Evolutionary conservation across 2,329 filamentous ascomycete genomes (phyloP), one percentile per base, ranked within the genome.

Genomic region (Ophiostoma novo-ulmi): DNA sequence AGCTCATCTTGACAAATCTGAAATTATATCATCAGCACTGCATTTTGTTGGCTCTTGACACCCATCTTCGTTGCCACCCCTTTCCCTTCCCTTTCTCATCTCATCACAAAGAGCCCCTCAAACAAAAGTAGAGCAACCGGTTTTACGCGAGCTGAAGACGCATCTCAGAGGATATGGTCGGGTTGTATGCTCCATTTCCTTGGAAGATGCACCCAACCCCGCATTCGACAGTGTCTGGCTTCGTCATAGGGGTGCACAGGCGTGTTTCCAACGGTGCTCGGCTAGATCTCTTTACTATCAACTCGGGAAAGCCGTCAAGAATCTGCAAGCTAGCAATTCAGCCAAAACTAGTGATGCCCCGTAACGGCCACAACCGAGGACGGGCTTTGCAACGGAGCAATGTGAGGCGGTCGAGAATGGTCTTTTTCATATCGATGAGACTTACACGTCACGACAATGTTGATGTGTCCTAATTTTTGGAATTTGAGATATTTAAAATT

Each of bases 271-370:
- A 31, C 31, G 31, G 31, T 31, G 3, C 31, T 31, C 31, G 31
- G 31, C 31, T 31, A 31, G 31, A 31, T 31, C 20, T 22, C 8
- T 55, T n/a, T 5, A n/a, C 8, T 11, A 17, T 65, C 65, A 14
- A 48, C 41, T 69, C 65, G 70, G 70, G 39, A 58, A 38, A 63
- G 67, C 70, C 70, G 70, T 63, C 63, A 11, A 13, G 65, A 71
- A 22, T 71, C 67, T 58, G 41, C 70, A 69, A 55, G 17, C 70
- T 69, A 68, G 66, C 58, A 64, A 68, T 71, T 71, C 66, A 71
- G 70, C 70, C 70, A 69, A 48, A 69, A 71, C 64, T 36, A 61
- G 55, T 41, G 55, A 69, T 69, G 41, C 55, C 65, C n/a, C 14
- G 65, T 65, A 38, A 17, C 44, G 52, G 65, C 26, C 52, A 58